These are phyloP conservation scores for Anthracocystis walkeri DNA, from an alignment of 1,284 basidiomycete genomes.

Conservation along the genomic window DNA sequence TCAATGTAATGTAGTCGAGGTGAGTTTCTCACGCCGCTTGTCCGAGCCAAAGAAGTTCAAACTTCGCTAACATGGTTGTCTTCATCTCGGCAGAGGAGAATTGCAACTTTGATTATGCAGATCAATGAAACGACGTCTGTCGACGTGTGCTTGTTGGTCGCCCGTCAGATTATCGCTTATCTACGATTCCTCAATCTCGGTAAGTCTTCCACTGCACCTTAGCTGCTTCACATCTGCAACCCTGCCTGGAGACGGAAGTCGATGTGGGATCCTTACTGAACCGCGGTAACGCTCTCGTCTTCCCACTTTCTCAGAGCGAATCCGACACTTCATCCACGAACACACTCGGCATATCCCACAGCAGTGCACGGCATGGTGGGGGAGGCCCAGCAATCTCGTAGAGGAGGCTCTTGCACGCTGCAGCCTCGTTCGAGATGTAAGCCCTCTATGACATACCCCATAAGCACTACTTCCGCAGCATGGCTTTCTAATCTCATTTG, in stretches of 20 bases:
- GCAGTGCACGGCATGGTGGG: constrained; percentile 11
- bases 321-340: constrained; percentile 12
- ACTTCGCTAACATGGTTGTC: background rate
- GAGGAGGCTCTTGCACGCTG: constrained; percentile 5
- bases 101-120: background rate
- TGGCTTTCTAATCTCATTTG: background rate
- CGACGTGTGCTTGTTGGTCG: constrained; percentile 13
- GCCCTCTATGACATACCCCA: background rate
- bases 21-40: background rate
- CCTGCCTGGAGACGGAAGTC: background rate
- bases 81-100: constrained; percentile 8
- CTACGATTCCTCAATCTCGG: constrained; percentile 30
- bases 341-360: constrained; percentile 1
- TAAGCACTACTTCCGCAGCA: background rate
- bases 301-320: constrained; percentile 8
- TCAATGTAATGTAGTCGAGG: constrained; percentile 21
- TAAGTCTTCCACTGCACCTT: background rate
- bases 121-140: constrained; percentile 10
- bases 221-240: background rate
- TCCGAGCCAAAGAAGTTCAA: too few relatives aligned
- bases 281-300: too few relatives aligned
- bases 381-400: background rate
- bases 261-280: background rate
- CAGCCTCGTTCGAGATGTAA: constrained; percentile 5
- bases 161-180: constrained; percentile 21